Evolutionary conservation across 306 rosid species (phyloP).

Genomic region (Glycyrrhiza uralensis): DNA sequence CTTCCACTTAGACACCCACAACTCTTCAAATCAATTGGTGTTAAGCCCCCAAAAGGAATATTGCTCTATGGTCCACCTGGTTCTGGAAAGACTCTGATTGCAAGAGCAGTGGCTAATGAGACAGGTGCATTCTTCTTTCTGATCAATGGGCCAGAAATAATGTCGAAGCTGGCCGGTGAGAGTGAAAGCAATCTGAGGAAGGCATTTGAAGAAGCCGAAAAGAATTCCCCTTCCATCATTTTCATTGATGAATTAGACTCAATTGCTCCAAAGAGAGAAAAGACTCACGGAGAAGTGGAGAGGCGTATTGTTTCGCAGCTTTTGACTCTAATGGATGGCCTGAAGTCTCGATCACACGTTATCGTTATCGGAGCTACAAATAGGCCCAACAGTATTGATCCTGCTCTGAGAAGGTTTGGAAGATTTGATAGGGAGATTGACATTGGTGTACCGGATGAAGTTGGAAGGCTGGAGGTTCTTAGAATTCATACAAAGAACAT

Average conservation of each 20-base stretch:
- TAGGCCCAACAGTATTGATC: conserved; percentile 63
- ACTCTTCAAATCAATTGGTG: conserved; percentile 68
- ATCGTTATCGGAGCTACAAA: conserved; percentile 68
- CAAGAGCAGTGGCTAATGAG: conserved; percentile 75
- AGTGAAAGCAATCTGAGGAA: conserved; percentile 71
- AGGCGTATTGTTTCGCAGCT: conserved; percentile 70
- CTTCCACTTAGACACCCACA: conserved; percentile 78
- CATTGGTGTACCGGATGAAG: conserved; percentile 68
- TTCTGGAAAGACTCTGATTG: conserved; percentile 65
- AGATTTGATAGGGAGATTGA: conserved; percentile 72
- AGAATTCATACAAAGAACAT: conserved; percentile 67
- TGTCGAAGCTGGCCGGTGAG: conserved; percentile 79
- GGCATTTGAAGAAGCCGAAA: conserved; percentile 74
- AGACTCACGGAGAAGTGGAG: conserved; percentile 75
- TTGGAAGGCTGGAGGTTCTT: conserved; percentile 71
- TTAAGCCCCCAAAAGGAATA: conserved; percentile 72
- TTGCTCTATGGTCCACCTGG: conserved; percentile 76
- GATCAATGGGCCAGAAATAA: conserved; percentile 70
- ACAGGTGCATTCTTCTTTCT: conserved; percentile 72
- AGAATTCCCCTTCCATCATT: conserved; percentile 72
- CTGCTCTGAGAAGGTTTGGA: conserved; percentile 69
- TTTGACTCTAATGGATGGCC: conserved; percentile 76
- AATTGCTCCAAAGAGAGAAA: conserved; percentile 73
- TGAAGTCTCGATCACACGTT: conserved; percentile 58
- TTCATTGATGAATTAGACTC: conserved; percentile 68